Conservation (phyloP, 2,329 filamentous ascomycete species). For the Arthrobotrys sinensis region DNA sequence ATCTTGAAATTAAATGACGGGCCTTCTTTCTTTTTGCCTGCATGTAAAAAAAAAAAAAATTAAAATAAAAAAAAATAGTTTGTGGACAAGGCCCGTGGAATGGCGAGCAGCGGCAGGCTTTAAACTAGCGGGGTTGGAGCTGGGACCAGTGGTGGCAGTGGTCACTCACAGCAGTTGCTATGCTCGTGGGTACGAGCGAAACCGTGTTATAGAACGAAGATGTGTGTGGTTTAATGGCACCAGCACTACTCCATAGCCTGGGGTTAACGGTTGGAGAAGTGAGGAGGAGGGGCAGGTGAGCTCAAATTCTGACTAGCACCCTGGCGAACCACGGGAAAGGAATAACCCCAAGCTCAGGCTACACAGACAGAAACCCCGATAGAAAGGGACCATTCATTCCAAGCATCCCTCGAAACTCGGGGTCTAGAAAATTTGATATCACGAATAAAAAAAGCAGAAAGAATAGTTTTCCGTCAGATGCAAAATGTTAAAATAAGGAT, state of each 20-base stretch:
- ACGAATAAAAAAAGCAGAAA: slow-evolving; percentile 2
- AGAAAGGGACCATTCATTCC: not conserved
- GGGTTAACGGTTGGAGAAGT: slow-evolving; percentile 32
- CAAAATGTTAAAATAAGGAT: slow-evolving; percentile 30
- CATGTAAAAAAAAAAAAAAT: slow-evolving; percentile 12
- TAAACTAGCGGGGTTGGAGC: slow-evolving; percentile 40
- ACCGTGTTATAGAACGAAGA: slow-evolving; percentile 37
- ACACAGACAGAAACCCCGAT: slow-evolving; percentile 47
- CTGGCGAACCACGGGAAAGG: slow-evolving; percentile 61
- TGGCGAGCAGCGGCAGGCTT: slow-evolving; percentile 52
- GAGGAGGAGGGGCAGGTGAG: slow-evolving; percentile 40
- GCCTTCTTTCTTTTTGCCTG: slow-evolving; percentile 24
- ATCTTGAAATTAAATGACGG: slow-evolving; percentile 51
- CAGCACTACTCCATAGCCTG: slow-evolving; percentile 18
- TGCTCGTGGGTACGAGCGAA: slow-evolving; percentile 25
- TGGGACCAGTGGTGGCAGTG: not conserved
- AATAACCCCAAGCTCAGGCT: slow-evolving; percentile 60
- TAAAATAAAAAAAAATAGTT: slow-evolving; percentile 29
- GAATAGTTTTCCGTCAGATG: slow-evolving; percentile 1
- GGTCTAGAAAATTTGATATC: slow-evolving; percentile 35
- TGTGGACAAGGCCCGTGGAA: slow-evolving; percentile 47
- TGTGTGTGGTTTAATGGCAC: slow-evolving; percentile 22
- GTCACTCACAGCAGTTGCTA: slow-evolving; percentile 26
- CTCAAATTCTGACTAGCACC: slow-evolving; percentile 47
- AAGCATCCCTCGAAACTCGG: slow-evolving; percentile 2